A percentile compares a stretch with the other conserved stretches of the same genome.
Evolutionary conservation across 768 basidiomycete genomes (phyloP).

Genomic region (Lentinula edodes): DNA sequence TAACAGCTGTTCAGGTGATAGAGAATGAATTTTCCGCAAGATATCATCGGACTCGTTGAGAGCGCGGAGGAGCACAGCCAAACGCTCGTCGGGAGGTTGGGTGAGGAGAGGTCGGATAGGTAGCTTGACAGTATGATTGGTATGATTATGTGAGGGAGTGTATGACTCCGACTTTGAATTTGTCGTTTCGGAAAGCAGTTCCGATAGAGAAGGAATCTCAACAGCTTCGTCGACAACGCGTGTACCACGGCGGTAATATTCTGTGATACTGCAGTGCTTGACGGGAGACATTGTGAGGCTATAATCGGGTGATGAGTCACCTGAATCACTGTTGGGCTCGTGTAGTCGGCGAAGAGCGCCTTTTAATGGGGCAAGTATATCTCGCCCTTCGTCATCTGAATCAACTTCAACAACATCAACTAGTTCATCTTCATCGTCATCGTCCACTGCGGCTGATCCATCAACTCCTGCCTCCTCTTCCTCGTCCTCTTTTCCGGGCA

Average conservation of each 20-base stretch:
- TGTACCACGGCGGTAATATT: slow-evolving; percentile 51
- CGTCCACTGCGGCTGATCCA: slow-evolving; percentile 1
- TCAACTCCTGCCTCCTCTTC: slow-evolving; percentile 18
- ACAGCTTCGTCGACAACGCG: slow-evolving; percentile 57
- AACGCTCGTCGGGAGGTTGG: slow-evolving; percentile 41
- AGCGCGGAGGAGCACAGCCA: slow-evolving; percentile 50
- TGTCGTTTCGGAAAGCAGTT: slow-evolving; percentile 38
- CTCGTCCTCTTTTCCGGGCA: slow-evolving; percentile 29
- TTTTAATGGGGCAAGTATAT: slow-evolving; percentile 64
- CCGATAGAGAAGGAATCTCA: slow-evolving; percentile 40
- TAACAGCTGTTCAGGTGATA: slow-evolving; percentile 20
- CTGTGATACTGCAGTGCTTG: slow-evolving; percentile 12
- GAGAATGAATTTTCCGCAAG: neutral
- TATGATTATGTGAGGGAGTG: neutral
- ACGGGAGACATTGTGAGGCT: slow-evolving; percentile 20
- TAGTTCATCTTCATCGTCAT: slow-evolving; percentile 43
- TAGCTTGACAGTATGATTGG: slow-evolving; percentile 12
- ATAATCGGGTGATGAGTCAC: slow-evolving; percentile 21
- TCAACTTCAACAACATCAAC: slow-evolving; percentile 66
- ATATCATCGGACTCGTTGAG: slow-evolving; percentile 21
- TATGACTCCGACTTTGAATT: slow-evolving; percentile 13
- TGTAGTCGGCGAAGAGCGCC: slow-evolving; percentile 61
- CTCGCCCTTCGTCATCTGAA: slow-evolving; percentile 41
- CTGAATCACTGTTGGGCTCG: slow-evolving; percentile 27
- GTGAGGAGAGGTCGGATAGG: slow-evolving; percentile 41